Percentiles rank a stretch among this genome's conserved stretches.
Evolutionary conservation across 192 early-diverging fungal genomes (phyloP).

Genomic region (Coemansia furcata): DNA sequence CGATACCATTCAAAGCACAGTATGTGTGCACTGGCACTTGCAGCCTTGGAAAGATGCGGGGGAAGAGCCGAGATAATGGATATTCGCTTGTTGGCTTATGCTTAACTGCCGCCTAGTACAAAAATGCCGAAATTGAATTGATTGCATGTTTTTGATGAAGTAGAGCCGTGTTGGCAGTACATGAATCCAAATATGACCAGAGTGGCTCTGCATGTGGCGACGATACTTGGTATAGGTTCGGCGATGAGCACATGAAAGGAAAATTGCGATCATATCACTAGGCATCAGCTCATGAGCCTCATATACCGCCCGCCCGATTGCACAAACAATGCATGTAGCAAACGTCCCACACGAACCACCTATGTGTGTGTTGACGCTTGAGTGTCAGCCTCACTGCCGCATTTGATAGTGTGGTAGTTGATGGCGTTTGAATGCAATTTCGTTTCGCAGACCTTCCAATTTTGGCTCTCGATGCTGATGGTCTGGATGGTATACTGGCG

Average conservation of each 20-base stretch:
- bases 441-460: background rate
- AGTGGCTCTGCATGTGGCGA: background rate
- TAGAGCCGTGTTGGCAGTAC: background rate
- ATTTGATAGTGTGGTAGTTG: background rate
- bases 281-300: background rate
- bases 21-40: background rate
- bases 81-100: conserved; percentile 3
- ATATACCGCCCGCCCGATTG: background rate
- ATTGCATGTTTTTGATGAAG: background rate
- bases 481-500: background rate
- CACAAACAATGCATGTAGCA: background rate
- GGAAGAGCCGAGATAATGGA: conserved; percentile 4
- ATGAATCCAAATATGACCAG: background rate
- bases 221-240: background rate
- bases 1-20: background rate
- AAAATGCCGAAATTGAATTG: background rate
- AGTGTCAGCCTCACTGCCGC: background rate
- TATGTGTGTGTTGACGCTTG: background rate
- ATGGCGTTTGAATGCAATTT: background rate
- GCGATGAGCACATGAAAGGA: background rate
- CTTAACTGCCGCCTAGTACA: background rate
- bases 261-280: background rate
- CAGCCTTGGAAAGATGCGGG: background rate
- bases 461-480: background rate
- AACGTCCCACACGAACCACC: background rate